phyloP scores from a whole-genome alignment of 2,329 filamentous ascomycete species.

The Botrytis paeoniae region DNA sequence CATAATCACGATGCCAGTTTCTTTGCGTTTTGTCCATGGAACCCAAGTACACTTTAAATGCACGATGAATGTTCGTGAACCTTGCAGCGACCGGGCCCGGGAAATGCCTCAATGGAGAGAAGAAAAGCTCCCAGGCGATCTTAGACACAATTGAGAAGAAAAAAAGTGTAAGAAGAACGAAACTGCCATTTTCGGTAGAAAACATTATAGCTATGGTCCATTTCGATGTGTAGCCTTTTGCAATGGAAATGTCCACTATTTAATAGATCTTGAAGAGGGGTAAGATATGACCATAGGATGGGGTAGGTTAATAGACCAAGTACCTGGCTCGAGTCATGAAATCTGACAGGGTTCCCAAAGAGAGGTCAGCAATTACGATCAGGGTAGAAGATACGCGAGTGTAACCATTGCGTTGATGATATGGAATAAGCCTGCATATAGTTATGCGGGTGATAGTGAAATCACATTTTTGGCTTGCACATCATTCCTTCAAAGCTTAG shows the following conservation, averaged over 20 bases:
- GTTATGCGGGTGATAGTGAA: background rate
- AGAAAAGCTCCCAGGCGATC: background rate
- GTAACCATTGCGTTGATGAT: background rate
- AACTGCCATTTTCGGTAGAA: background rate
- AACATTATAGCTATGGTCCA: background rate
- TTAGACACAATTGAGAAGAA: background rate
- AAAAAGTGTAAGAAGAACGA: background rate
- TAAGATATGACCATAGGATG: background rate
- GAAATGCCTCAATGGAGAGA: background rate
- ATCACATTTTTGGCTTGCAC: background rate
- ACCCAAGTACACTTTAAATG: background rate
- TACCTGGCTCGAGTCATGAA: background rate
- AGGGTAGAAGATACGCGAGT: background rate
- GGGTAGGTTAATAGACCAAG: background rate
- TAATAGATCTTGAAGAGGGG: background rate
- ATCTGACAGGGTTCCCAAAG: background rate
- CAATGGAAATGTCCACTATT: background rate
- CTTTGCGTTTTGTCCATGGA: background rate
- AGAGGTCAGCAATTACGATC: background rate
- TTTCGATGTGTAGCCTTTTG: background rate
- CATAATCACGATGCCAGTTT: slow-evolving; percentile 11
- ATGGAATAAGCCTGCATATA: background rate
- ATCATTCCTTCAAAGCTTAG: background rate
- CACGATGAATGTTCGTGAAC: slow-evolving; percentile 1
- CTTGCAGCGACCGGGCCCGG: background rate